Evolutionary conservation across 768 basidiomycete genomes (phyloP).

Genomic region (Lentinula raphanica): DNA sequence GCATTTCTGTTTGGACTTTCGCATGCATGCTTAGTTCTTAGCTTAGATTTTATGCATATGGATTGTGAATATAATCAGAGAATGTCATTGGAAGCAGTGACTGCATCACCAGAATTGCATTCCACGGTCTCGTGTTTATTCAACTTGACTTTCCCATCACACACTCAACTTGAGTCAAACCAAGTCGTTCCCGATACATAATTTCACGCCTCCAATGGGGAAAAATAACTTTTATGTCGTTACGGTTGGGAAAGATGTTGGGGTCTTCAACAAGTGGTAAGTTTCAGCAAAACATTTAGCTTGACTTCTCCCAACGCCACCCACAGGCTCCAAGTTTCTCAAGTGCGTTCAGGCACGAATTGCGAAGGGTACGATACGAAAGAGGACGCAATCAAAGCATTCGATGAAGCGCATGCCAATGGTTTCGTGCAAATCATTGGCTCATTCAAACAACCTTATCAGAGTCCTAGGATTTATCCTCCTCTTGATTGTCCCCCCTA

Average conservation of each 20-base stretch:
- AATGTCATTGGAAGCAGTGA: too few species aligned
- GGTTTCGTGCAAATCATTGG: constrained; percentile 1
- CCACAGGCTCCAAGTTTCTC: constrained; percentile 41
- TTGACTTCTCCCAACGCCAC: too few species aligned
- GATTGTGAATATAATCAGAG: too few species aligned
- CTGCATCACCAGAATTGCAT: neutral
- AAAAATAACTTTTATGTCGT: constrained; percentile 23
- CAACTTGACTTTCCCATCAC: neutral
- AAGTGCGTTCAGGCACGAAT: constrained; percentile 34
- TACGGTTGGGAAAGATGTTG: constrained; percentile 19
- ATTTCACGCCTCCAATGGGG: neutral
- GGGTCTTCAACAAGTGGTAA: constrained; percentile 18
- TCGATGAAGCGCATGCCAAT: constrained; percentile 11
- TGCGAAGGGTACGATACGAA: constrained; percentile 38
- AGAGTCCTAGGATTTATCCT: neutral
- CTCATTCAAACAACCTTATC: neutral
- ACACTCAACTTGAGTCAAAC: neutral
- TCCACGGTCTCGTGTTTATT: neutral
- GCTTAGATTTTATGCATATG: too few species aligned
- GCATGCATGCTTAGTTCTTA: too few species aligned
- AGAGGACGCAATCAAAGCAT: constrained; percentile 34
- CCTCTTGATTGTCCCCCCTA: neutral
- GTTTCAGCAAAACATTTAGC: too few species aligned
- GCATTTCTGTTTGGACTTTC: too few species aligned
- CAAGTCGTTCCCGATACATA: neutral